Percentiles rank a stretch among this genome's conserved stretches.
These are phyloP conservation scores for Bruguiera sexangula DNA, from an alignment of 345 rosid species.

Conservation along the genomic window DNA sequence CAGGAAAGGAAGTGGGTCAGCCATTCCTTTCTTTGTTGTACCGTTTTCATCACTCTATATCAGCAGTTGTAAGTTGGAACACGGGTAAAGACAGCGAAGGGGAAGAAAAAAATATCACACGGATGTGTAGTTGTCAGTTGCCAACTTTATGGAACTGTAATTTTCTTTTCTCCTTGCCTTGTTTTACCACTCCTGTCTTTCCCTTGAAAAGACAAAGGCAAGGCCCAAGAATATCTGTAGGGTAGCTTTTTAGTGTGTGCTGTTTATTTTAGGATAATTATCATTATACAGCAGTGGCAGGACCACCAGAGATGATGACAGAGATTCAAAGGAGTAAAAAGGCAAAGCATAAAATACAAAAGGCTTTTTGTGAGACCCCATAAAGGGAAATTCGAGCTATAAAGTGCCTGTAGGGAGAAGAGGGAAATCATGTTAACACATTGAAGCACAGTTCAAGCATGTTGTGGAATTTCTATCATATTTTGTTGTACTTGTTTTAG, in stretches of 20 bases:
- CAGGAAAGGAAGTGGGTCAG: constrained; percentile 46
- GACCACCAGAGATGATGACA: too few species aligned
- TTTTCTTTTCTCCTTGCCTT: constrained; percentile 4
- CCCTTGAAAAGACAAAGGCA: constrained; percentile 31
- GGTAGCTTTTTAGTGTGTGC: background rate
- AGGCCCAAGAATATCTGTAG: constrained; percentile 17
- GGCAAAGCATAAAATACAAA: too few species aligned
- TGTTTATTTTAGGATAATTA: constrained; percentile 25
- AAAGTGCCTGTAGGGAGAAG: too few species aligned
- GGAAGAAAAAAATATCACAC: constrained; percentile 7
- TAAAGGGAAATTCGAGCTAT: too few species aligned
- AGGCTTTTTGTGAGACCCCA: too few species aligned
- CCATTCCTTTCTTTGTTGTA: constrained; percentile 41
- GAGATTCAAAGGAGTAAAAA: too few species aligned
- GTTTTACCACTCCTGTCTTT: constrained; percentile 17
- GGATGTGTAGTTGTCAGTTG: constrained; percentile 27
- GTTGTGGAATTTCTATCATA: too few species aligned
- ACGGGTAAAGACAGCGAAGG: constrained; percentile 24
- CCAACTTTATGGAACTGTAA: constrained; percentile 27
- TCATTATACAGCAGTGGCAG: constrained; percentile 27
- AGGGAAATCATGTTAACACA: too few species aligned
- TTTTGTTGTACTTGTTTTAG: too few species aligned
- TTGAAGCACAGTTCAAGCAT: too few species aligned
- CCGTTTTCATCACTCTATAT: constrained; percentile 28
- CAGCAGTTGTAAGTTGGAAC: constrained; percentile 44